Base-by-base conservation (phyloP, 2,329 filamentous ascomycete genomes). In the Penicillium sp. region DNA sequence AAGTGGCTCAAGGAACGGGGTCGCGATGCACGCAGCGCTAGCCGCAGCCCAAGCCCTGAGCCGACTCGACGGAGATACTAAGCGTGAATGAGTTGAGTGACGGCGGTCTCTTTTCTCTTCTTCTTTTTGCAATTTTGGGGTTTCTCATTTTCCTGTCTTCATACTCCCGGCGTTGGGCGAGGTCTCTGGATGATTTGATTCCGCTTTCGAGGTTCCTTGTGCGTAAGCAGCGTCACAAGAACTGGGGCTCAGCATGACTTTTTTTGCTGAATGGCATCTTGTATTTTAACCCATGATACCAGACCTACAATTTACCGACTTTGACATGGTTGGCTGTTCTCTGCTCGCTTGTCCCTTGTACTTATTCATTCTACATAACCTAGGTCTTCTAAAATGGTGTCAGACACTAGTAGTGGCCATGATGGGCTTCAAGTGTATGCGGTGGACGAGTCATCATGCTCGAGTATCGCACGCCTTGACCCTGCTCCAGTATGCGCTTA, bases 1-100 rank as follows among this genome's bases (percentile, higher is more conserved):
- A 98, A 98, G 83, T 98, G 94, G 93, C 81, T 98, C 73, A 91
- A 91, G 81, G 80, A 87, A 79, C 85, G 92, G 61, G 94, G 92
- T 19, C 83, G 90, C 69, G 94, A 97, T 79, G 88, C 89, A 72
- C 86, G 92, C 77, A 96, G 91, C 75, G 86, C 87, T 64, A 90
- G 82, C 65, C 85, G 91, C 71, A 96, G 91, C 73, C 92, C 93
- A 0, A 95, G 89, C 67, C 94, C 94, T 3, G 92, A 96, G 76
- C 91, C 92, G 6, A 86, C 87, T 61, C 86, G 89, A 72, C 87
- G 88, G 77, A 84, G 91, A 69, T 89, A 81, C 73, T 91, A 83
- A 73, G 10, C 62, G 50, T 22, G 22, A 22, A 4, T 22, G 22
- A 22, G 22, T 14, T 47, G 39, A 16, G 19, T 24, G 18, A n/a